Evolutionary conservation across 306 rosid genomes (phyloP).

Genomic region (Hippophae tibetana): DNA sequence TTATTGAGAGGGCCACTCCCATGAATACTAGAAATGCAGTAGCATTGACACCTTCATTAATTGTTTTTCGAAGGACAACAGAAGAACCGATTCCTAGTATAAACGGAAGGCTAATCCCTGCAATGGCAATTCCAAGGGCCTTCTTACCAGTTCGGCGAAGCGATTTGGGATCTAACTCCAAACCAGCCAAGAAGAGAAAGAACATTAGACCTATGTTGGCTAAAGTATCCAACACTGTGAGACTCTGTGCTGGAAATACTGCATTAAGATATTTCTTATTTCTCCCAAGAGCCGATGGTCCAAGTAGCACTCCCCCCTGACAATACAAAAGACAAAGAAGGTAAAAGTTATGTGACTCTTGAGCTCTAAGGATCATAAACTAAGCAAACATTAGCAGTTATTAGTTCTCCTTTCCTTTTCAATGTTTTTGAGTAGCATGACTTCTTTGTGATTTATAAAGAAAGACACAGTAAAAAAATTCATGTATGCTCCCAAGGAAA

Average conservation of each 20-base stretch:
- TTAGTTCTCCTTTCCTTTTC: too few relatives aligned
- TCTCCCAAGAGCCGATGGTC: conserved; percentile 58
- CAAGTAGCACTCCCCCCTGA: conserved; percentile 65
- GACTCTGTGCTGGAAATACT: conserved; percentile 48
- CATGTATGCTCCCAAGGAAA: too few relatives aligned
- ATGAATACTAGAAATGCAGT: conserved; percentile 56
- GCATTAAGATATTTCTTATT: conserved; percentile 26
- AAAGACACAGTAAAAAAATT: too few relatives aligned
- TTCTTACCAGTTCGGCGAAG: conserved; percentile 46
- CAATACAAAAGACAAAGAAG: background rate
- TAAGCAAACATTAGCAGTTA: too few relatives aligned
- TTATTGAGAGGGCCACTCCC: conserved; percentile 69
- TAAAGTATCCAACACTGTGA: conserved; percentile 48
- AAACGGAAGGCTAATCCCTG: conserved; percentile 60
- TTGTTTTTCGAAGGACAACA: conserved; percentile 32
- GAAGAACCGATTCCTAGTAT: conserved; percentile 61
- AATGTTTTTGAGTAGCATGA: too few relatives aligned
- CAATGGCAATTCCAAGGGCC: conserved; percentile 46
- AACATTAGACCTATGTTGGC: conserved; percentile 68
- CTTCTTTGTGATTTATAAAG: too few relatives aligned
- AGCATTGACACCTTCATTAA: conserved; percentile 35
- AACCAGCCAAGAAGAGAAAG: conserved; percentile 52
- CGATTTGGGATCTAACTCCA: conserved; percentile 47
- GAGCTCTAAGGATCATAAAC: too few relatives aligned
- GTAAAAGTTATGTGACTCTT: too few relatives aligned